Conservation (phyloP, 495 filamentous ascomycete species). For the Tuber microsphaerosporum region DNA sequence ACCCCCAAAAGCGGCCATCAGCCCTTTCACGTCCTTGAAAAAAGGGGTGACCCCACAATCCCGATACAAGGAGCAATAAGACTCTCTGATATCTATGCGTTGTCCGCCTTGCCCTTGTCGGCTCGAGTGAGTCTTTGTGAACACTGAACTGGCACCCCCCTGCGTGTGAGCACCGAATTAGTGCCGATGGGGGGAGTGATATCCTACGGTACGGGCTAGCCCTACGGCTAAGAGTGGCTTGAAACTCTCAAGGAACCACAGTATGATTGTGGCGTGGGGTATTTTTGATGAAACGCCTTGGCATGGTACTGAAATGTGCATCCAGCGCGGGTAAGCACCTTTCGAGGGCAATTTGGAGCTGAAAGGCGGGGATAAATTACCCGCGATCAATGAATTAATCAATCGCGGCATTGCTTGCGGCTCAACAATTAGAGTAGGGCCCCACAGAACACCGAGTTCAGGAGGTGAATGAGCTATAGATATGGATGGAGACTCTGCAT, state of each 20-base stretch:
- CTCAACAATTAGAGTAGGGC: background rate
- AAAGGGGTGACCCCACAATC: background rate
- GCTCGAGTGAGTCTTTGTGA: constrained; percentile 1
- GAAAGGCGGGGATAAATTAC: background rate
- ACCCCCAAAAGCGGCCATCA: background rate
- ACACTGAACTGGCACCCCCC: background rate
- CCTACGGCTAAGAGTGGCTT: background rate
- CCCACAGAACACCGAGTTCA: background rate
- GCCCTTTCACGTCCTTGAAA: background rate
- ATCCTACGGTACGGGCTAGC: background rate
- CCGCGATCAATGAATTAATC: background rate
- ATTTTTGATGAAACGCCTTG: constrained; percentile 4
- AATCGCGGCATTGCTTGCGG: background rate
- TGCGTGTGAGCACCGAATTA: background rate
- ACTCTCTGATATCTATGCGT: background rate
- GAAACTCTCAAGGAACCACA: background rate
- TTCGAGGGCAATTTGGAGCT: background rate
- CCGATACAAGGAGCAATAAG: background rate
- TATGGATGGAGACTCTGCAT: background rate
- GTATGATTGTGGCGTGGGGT: background rate
- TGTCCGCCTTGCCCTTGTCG: background rate
- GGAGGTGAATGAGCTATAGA: background rate
- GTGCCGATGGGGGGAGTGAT: background rate
- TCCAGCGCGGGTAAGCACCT: background rate
- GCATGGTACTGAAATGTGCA: background rate